phyloP scores from a whole-genome alignment of 73 alveolate species.

The Blepharisma japonicum region DNA sequence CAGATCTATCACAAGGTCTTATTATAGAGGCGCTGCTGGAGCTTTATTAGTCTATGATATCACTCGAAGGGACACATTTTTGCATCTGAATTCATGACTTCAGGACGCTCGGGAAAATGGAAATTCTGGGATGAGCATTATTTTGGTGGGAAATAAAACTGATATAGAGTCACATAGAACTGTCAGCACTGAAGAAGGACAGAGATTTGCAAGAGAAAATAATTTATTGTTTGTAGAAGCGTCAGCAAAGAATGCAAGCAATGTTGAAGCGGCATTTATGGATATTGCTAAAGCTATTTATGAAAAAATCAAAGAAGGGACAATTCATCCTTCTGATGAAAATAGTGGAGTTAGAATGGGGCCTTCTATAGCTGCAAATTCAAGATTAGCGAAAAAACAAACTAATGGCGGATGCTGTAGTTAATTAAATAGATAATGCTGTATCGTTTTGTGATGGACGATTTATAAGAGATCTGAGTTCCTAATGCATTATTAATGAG shows the following conservation, averaged over 20 bases:
- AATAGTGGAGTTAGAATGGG: not conserved
- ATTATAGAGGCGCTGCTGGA: conserved; percentile 91
- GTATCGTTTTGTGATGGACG: no score
- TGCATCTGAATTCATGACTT: conserved; percentile 45
- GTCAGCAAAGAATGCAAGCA: conserved; percentile 63
- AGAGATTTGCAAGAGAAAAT: conserved; percentile 51
- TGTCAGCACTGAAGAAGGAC: conserved; percentile 15
- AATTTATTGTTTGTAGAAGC: conserved; percentile 70
- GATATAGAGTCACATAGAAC: conserved; percentile 34
- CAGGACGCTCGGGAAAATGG: conserved; percentile 51
- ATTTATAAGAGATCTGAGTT: no score
- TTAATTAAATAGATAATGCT: no score
- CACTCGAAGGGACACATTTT: conserved; percentile 64
- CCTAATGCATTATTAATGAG: no score
- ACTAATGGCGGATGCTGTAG: no score
- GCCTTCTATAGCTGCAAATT: not conserved
- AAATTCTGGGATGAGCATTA: conserved; percentile 32
- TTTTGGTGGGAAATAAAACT: conserved; percentile 54
- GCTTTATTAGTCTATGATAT: conserved; percentile 89
- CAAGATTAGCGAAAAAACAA: no score
- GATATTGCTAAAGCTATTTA: not conserved
- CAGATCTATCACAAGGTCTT: conserved; percentile 79
- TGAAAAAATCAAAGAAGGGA: not conserved
- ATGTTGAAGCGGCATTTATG: conserved; percentile 43
- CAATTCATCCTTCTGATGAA: not conserved